phyloP scores from a whole-genome alignment of 2,329 filamentous ascomycete species.

The Lomentospora prolificans region DNA sequence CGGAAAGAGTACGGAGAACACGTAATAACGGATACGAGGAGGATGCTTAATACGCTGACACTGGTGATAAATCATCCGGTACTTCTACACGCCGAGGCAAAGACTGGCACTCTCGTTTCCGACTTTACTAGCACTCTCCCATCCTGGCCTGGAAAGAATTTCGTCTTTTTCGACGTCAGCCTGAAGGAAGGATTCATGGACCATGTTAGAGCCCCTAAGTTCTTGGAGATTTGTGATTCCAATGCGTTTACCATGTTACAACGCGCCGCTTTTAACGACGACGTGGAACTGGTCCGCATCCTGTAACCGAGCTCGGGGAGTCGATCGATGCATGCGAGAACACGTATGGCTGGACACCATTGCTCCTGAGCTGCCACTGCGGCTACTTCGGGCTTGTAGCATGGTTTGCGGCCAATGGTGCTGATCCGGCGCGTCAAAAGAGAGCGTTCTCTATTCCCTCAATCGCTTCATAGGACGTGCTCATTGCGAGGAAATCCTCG shows the following conservation, averaged over 20 bases:
- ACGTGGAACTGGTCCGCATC: neutral
- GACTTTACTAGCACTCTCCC: neutral
- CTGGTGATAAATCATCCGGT: neutral
- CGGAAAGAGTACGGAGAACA: neutral
- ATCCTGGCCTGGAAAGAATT: neutral
- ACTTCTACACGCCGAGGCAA: neutral
- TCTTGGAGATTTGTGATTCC: neutral
- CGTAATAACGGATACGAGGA: neutral
- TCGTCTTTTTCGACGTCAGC: neutral
- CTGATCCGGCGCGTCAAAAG: neutral
- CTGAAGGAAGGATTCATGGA: neutral
- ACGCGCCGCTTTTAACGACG: neutral
- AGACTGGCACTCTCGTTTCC: neutral
- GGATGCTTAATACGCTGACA: neutral
- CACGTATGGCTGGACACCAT: neutral
- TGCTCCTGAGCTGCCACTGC: neutral
- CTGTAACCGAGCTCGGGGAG: neutral
- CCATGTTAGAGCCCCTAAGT: neutral
- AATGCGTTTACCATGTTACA: neutral
- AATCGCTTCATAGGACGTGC: neutral
- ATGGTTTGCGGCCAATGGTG: neutral
- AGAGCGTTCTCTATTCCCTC: neutral
- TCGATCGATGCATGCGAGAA: neutral
- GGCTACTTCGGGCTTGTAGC: neutral
- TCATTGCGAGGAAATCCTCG: neutral